Base-by-base conservation (phyloP, 129 eudicot genomes). In the Saposhnikovia divaricata region DNA sequence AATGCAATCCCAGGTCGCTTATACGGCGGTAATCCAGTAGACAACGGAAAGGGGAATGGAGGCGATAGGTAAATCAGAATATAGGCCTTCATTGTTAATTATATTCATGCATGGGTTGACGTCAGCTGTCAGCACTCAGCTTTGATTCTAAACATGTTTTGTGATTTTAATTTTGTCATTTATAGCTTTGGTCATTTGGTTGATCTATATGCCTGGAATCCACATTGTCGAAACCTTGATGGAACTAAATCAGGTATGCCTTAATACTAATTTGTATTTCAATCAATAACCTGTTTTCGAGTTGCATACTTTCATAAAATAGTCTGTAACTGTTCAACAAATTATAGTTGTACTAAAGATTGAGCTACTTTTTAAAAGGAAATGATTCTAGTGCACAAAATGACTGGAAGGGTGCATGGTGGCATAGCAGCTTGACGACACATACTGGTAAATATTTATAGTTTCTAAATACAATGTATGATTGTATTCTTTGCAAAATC, bases 171-270 rank as follows among this genome's bases (percentile, higher is more conserved):
- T 44, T n/a, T 74, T 45, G 13, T 72, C 78, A 38, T 77, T 69
- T 63, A 73, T 81, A 89, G 93, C 47, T 78, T 82, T 63, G 89
- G 93, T 80, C 88, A 87, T 82, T 51, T 89, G 83, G 89, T 89
- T 68, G 93, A 89, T 82, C 79, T 87, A 80, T 89, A 85, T 89
- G 85, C 91, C 77, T 89, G 93, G 93, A 89, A 85, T 83, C 93
- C 93, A 50, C 93, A 89, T 79, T 89, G 93, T 63, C 83, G 88
- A 37, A 83, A 89, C 80, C 86, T 83, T 34, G 93, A 89, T 79
- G 89, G 89, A 15, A 75, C 51, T 75, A 47, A 44, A 21, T 31
- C 55, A 38, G 61, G 50, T 31, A 45, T 78, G 8, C 39, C 27
- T 19, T 13, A 2, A 2, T 71, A 47, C 75, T 72, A 37, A 46